These are phyloP conservation scores for Aspergillus tamarii DNA, from an alignment of 2,329 filamentous ascomycete genomes.

Conservation along the genomic window DNA sequence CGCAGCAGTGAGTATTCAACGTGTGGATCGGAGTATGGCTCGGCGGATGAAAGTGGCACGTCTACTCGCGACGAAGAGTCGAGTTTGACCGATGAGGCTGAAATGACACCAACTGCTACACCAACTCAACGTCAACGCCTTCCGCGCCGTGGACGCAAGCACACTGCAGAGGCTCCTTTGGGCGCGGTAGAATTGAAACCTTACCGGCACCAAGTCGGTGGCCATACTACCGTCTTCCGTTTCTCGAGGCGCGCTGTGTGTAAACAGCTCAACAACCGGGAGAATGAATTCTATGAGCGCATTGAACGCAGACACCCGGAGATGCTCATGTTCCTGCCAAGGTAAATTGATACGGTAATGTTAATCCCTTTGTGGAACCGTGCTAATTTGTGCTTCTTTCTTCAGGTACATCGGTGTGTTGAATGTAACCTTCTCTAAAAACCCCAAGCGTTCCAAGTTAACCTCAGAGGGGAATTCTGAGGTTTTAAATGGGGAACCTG, in stretches of 20 bases:
- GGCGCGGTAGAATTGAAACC: constrained; percentile 95
- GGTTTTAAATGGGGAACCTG: constrained; percentile 18
- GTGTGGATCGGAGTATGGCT: constrained; percentile 50
- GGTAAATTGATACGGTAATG: constrained; percentile 54
- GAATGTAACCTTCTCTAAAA: constrained; percentile 93
- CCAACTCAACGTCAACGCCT: constrained; percentile 37
- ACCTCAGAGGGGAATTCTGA: constrained; percentile 34
- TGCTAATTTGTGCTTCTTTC: background rate
- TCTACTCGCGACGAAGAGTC: constrained; percentile 55
- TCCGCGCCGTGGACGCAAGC: constrained; percentile 33
- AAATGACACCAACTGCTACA: constrained; percentile 52
- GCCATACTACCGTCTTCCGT: constrained; percentile 93
- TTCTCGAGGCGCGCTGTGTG: constrained; percentile 95
- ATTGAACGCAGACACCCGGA: constrained; percentile 90
- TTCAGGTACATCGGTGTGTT: constrained; percentile 91
- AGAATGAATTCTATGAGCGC: constrained; percentile 98
- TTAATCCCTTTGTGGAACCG: background rate
- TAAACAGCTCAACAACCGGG: constrained; percentile 96
- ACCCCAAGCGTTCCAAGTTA: constrained; percentile 63
- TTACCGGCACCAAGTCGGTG: constrained; percentile 95
- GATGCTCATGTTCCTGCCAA: constrained; percentile 85
- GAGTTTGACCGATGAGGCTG: constrained; percentile 58
- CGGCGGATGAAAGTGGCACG: constrained; percentile 46
- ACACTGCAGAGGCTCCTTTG: constrained; percentile 57
- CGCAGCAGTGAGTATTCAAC: constrained; percentile 40